phyloP scores from a whole-genome alignment of 1,284 basidiomycete species.

The Cutaneotrichosporon cyanovorans region DNA sequence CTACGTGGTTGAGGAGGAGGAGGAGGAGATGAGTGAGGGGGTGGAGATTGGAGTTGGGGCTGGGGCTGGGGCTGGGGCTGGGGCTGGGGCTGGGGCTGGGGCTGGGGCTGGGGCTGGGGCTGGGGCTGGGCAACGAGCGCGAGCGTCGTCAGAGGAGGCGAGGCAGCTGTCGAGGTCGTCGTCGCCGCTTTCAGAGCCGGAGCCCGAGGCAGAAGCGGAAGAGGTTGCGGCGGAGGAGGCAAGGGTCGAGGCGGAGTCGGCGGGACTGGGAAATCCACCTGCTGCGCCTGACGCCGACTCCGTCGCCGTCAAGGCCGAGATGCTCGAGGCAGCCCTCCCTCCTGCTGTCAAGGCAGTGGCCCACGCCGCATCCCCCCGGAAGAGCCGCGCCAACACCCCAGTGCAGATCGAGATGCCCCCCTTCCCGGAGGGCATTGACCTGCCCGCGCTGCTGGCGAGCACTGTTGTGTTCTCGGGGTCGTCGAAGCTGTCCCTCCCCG shows the following conservation, averaged over 20 bases:
- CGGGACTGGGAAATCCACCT: too few species aligned
- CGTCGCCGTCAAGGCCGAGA: slow-evolving; percentile 8
- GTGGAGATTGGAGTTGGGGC: too few species aligned
- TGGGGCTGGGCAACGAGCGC: not conserved
- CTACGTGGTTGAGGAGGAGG: slow-evolving; percentile 6
- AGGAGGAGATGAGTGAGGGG: slow-evolving; percentile 1
- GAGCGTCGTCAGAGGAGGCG: not conserved
- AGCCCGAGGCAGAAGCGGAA: not conserved
- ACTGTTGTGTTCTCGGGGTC: slow-evolving; percentile 46
- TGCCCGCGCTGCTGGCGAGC: slow-evolving; percentile 41
- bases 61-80: too few species aligned
- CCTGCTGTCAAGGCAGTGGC: not conserved
- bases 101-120: too few species aligned
- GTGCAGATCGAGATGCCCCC: slow-evolving; percentile 12
- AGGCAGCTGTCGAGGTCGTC: slow-evolving; percentile 1
- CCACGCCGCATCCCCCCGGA: slow-evolving; percentile 2
- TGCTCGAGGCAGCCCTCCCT: not conserved
- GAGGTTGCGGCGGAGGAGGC: slow-evolving; percentile 6
- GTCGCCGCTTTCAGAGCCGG: slow-evolving; percentile 13
- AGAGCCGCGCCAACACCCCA: slow-evolving; percentile 8
- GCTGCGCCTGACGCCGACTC: too few species aligned
- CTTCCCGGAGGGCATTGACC: slow-evolving; percentile 31
- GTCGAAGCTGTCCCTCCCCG: slow-evolving; percentile 42
- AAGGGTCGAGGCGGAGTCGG: slow-evolving; percentile 3
- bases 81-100: too few species aligned